These are phyloP conservation scores for Solanum chacoense DNA, from an alignment of 305 asterid species.

Conservation along the genomic window DNA sequence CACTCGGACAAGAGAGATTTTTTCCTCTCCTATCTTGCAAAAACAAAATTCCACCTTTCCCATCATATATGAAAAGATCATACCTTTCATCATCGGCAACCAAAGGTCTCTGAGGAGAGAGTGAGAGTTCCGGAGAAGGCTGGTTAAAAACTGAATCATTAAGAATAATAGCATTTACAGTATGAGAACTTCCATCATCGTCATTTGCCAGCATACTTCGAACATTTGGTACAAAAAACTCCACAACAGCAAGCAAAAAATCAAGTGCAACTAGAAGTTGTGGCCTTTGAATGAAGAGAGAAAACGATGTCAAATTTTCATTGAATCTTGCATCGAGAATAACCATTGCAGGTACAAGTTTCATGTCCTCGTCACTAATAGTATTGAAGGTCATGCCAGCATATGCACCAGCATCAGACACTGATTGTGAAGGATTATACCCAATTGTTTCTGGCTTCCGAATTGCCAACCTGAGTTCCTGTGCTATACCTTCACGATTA, in stretches of 20 bases:
- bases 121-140: constrained; percentile 50
- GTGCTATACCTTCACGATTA: constrained; percentile 82
- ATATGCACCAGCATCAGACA: constrained; percentile 22
- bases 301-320: constrained; percentile 46
- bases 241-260: constrained; percentile 75
- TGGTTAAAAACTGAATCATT: constrained; percentile 60
- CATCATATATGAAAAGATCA: constrained; percentile 75
- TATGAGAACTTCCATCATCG: constrained; percentile 37
- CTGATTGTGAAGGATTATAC: constrained; percentile 25
- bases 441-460: constrained; percentile 60
- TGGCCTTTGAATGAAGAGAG: constrained; percentile 92
- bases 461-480: constrained; percentile 87
- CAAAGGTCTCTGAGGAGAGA: constrained; percentile 72
- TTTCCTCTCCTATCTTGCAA: constrained; percentile 63
- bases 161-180: constrained; percentile 61
- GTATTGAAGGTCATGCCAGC: constrained; percentile 15
- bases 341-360: constrained; percentile 68
- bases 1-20: constrained; percentile 50
- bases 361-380: constrained; percentile 22
- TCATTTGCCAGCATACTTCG: constrained; percentile 56
- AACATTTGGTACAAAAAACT: constrained; percentile 90
- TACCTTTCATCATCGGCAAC: constrained; percentile 80
- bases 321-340: constrained; percentile 70
- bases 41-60: constrained; percentile 77
- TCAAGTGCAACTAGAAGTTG: constrained; percentile 93